Evolutionary conservation across 2,329 filamentous ascomycete species (phyloP).

Genomic region (Hypoxylon sp.): DNA sequence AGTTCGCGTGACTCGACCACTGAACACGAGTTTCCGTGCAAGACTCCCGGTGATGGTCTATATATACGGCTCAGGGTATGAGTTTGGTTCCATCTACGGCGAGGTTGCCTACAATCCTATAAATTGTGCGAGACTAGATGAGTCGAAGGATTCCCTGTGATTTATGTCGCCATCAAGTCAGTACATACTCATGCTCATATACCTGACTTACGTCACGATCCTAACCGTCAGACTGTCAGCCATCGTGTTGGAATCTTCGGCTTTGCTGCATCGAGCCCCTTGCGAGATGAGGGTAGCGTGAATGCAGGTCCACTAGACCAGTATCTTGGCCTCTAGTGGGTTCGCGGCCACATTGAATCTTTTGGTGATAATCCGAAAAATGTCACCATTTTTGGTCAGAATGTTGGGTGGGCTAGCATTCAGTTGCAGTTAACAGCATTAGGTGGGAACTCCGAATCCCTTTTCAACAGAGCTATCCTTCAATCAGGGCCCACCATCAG

Average conservation of each 20-base stretch:
- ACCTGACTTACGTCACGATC: not conserved
- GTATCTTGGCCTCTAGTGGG: not conserved
- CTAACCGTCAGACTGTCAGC: not conserved
- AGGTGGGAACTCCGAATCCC: not conserved
- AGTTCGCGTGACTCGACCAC: not conserved
- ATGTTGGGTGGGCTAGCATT: not conserved
- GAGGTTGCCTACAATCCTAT: not conserved
- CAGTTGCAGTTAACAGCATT: not conserved
- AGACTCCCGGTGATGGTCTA: not conserved
- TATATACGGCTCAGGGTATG: not conserved
- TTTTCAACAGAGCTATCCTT: constrained; percentile 13
- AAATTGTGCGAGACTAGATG: not conserved
- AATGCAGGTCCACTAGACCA: not conserved
- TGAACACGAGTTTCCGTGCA: not conserved
- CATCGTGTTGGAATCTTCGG: not conserved
- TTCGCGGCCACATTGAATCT: not conserved
- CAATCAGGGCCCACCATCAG: not conserved
- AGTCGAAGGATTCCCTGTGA: not conserved
- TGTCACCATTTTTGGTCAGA: not conserved
- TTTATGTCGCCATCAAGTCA: constrained; percentile 1
- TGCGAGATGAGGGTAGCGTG: not conserved
- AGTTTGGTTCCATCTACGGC: not conserved
- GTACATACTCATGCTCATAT: not conserved
- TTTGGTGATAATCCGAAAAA: not conserved
- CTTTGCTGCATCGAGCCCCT: not conserved